Base-by-base conservation (phyloP, 2,329 filamentous ascomycete species). In the Aureobasidium vineae region DNA sequence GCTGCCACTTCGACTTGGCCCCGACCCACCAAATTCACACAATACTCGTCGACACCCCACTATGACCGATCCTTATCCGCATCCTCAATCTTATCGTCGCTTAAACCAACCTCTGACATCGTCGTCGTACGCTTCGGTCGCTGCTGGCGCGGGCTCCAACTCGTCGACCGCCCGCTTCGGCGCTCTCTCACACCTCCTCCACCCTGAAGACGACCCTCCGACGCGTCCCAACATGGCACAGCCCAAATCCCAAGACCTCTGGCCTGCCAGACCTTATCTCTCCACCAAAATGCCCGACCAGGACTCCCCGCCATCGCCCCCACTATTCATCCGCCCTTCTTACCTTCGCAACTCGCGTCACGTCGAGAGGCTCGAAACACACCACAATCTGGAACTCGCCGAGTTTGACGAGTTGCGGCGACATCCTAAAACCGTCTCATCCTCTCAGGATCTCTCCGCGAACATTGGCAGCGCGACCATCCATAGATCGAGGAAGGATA, bases 301-400 rank as follows among this genome's bases (percentile, higher is more conserved):
- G 8, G 45, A 63, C 21, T 13, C 59, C 21, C 59, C 59, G 19
- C 38, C 63, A 33, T 57, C 70, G 71, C 75, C 69, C 76, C 82
- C 67, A 72, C 77, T 67, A 6, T 94, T 94, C 81, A 92, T 97
- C 77, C 84, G 88, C 13, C 94, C 94, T 0, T 92, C 91, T 5
- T 97, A 97, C 78, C 84, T 98, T 52, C 83, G 84, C 71, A 86
- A 86, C 45, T 94, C 92, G 16, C 86, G 87, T 73, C 93, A 97
- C 77, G 86, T 94, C 63, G 85, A 89, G 72, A 88, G 86, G 75
- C 82, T 97, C 56, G 86, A 90, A 72, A 87, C 91, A 68, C 86
- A 85, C 66, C 85, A 92, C 75, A 85, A 82, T 75, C 83, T 85
- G 54, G 23, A 79, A 79, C 63, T 77, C 80, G n/a, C 80, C 79